These are phyloP conservation scores for Globisporangium paroecandrum DNA, from an alignment of 352 stramenopile species.

Conservation along the genomic window DNA sequence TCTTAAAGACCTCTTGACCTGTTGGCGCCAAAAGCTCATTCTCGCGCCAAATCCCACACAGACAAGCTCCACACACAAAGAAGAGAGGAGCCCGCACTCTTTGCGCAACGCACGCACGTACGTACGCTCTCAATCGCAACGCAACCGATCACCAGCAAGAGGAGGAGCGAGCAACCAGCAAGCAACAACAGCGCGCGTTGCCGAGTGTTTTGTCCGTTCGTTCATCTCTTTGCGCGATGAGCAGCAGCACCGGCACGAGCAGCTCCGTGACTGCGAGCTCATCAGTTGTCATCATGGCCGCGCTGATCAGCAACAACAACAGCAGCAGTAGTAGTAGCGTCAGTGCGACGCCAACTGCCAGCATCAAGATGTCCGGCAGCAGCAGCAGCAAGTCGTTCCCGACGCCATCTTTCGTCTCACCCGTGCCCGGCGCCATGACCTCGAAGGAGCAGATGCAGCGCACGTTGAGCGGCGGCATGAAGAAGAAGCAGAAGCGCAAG, in stretches of 20 bases:
- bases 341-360: slow-evolving; percentile 8
- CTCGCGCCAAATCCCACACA: background rate
- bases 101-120: background rate
- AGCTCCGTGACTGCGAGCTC: background rate
- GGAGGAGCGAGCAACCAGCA: background rate
- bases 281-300: slow-evolving; percentile 14
- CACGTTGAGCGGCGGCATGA: slow-evolving; percentile 33
- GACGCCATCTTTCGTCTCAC: slow-evolving; percentile 44
- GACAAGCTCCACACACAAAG: background rate
- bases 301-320: background rate
- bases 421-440: slow-evolving; percentile 15
- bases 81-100: background rate
- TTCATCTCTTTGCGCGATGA: background rate
- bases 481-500: slow-evolving; percentile 33
- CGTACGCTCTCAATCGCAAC: background rate
- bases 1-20: background rate
- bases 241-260: background rate
- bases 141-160: background rate
- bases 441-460: slow-evolving; percentile 27
- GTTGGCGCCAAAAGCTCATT: slow-evolving; percentile 8
- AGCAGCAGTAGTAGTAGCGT: background rate
- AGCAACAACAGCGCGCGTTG: background rate
- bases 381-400: slow-evolving; percentile 16
- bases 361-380: slow-evolving; percentile 3
- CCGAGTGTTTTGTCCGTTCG: background rate